Percentiles rank a stretch among this genome's conserved stretches.
These are phyloP conservation scores for Mitragyna speciosa DNA, from an alignment of 257 asterid genomes.

Conservation along the genomic window DNA sequence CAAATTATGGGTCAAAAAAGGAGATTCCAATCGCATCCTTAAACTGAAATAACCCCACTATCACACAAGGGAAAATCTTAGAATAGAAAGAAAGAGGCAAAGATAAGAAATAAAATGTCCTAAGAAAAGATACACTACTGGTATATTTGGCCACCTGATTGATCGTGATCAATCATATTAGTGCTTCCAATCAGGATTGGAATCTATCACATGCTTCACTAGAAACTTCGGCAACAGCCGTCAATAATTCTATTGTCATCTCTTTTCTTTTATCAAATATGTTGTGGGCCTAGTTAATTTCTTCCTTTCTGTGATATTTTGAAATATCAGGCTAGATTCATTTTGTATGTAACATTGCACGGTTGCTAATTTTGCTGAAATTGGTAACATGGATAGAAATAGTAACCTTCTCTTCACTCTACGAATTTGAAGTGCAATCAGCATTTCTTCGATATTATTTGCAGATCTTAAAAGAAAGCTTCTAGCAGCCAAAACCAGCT, in stretches of 20 bases:
- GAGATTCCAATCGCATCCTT: background rate
- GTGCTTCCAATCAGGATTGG: background rate
- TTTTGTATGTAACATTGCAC: background rate
- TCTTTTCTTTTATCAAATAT: background rate
- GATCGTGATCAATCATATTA: background rate
- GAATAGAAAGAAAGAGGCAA: background rate
- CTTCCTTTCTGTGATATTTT: background rate
- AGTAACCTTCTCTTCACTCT: background rate
- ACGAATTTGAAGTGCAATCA: background rate
- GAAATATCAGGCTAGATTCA: background rate
- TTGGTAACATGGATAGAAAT: background rate
- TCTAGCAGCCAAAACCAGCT: background rate
- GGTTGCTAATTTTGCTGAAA: background rate
- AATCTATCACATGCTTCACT: background rate
- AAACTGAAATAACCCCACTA: background rate
- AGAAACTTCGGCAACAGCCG: background rate
- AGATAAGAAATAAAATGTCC: background rate
- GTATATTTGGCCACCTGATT: background rate
- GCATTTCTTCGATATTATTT: conserved; percentile 8
- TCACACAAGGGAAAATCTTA: background rate
- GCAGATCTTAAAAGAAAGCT: conserved; percentile 37
- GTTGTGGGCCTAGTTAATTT: background rate
- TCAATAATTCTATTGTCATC: background rate
- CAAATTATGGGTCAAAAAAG: background rate
- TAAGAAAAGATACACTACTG: background rate